Base-by-base conservation (phyloP, 371 early-diverging fungal genomes). In the Neoconidiobolus thromboides region DNA sequence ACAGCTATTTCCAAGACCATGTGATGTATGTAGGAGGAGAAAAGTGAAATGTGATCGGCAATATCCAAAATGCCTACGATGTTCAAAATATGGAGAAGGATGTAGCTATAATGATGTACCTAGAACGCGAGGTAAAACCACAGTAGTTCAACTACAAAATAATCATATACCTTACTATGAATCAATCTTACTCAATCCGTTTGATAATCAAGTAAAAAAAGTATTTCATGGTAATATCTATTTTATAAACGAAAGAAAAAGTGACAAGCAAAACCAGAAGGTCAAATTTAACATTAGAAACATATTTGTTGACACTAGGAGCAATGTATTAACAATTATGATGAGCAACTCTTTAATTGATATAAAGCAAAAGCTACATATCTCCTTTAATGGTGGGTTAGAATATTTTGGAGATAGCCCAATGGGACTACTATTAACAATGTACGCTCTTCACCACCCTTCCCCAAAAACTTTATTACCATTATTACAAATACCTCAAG, bases 101-200 rank as follows among this genome's bases (percentile, higher is more conserved):
- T 57, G 57, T 46, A 43, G 43, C 7, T 57, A 57, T 43, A n/a
- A 15, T 12, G 57, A 57, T 36, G 36, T 57, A 6, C 57, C 57
- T n/a, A 51, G 37, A 44, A 57, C 10, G 43, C 41, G 43, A 15
- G 10, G 43, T 44, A 5, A 15, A n/a, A 12, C 44, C 15, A 43
- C 41, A 6, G 10, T 14, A 49, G 26, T 4, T 14, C 5, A 49
- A 49, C 49, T 14, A 12, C 49, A 14, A 49, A 49, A 14, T 46
- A 46, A 9, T 46, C 12, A 46, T 9, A 46, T 12, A 46, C 6
- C 46, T 9, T 46, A 6, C 14, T 49, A 14, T 49, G 3, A 26
- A 26, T 26, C 26, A 26, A 26, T 26, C 49, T 4, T 49, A 5
- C 49, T 26, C 49, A 49, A 14, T 10, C 14, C 10, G 49, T 14